These are phyloP conservation scores for Ganoderma multipileum DNA, from an alignment of 1,284 basidiomycete genomes.

Conservation along the genomic window DNA sequence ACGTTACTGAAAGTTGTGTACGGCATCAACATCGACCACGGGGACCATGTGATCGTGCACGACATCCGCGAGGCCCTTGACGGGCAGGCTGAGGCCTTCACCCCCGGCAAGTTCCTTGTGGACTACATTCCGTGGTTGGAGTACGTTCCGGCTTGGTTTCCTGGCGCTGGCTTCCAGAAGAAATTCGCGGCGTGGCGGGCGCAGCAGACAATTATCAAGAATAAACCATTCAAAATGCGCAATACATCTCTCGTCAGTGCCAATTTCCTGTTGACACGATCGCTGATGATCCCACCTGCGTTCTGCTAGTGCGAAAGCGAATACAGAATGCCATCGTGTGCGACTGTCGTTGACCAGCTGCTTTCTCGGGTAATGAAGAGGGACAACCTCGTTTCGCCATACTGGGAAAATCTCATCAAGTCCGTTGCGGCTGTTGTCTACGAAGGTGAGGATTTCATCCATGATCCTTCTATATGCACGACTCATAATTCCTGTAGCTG, in stretches of 20 bases:
- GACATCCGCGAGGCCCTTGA: neutral
- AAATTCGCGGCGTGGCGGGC: constrained; percentile 35
- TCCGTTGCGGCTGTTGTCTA: neutral
- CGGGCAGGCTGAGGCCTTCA: constrained; percentile 3
- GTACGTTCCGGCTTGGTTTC: constrained; percentile 37
- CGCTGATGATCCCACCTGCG: neutral
- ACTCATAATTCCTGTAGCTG: neutral
- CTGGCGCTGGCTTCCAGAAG: constrained; percentile 32
- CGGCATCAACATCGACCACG: constrained; percentile 15
- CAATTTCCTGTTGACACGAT: neutral
- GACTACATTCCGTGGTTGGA: constrained; percentile 30
- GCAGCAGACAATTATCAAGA: constrained; percentile 7
- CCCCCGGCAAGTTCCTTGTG: constrained; percentile 15
- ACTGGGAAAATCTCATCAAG: constrained; percentile 6
- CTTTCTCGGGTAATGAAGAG: neutral
- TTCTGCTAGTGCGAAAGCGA: neutral
- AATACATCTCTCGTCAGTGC: neutral
- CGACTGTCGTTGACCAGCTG: neutral
- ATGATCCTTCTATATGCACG: too few relatives aligned
- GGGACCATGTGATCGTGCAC: neutral
- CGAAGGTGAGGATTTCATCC: neutral
- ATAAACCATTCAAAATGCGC: constrained; percentile 9
- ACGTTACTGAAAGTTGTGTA: constrained; percentile 21
- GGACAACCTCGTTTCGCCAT: neutral
- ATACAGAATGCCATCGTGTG: neutral